Percentiles rank a stretch among this genome's conserved stretches.
Evolutionary conservation across 768 basidiomycete genomes (phyloP).

Genomic region (Clavulina sp.): DNA sequence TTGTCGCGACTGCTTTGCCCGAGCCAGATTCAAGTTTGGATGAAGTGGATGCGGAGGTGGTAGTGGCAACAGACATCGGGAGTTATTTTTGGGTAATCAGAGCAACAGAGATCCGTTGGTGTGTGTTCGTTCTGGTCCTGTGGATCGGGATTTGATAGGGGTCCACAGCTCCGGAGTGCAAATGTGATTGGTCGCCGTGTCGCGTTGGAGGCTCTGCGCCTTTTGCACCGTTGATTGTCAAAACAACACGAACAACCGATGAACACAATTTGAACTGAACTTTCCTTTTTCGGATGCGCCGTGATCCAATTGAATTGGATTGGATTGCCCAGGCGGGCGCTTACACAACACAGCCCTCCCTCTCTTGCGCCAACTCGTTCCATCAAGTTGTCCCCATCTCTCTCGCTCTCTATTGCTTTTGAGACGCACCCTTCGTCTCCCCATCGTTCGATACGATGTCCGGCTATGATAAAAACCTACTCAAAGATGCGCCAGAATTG

Average conservation of each 20-base stretch:
- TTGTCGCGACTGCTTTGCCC: slow-evolving; percentile 24
- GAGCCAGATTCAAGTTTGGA: not conserved
- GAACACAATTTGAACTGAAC: too few relatives aligned
- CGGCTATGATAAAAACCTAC: not conserved
- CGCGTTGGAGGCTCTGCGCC: too few relatives aligned
- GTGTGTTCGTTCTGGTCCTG: not conserved
- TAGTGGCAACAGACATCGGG: not conserved
- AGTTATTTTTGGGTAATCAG: too few relatives aligned
- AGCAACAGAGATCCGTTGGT: not conserved
- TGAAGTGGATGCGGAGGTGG: not conserved
- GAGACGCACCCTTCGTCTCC: not conserved
- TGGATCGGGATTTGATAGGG: not conserved
- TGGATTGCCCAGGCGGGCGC: not conserved
- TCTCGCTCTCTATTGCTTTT: not conserved
- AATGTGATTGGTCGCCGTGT: too few relatives aligned
- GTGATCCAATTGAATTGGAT: too few relatives aligned
- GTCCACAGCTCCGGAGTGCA: not conserved
- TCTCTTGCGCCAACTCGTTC: not conserved
- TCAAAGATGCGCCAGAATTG: not conserved
- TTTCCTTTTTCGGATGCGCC: too few relatives aligned
- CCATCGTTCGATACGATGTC: not conserved
- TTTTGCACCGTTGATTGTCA: too few relatives aligned
- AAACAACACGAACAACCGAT: too few relatives aligned
- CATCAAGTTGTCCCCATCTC: not conserved
- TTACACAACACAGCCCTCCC: not conserved